Evolutionary conservation across 805 yeast genomes (phyloP).

Genomic region (Candida nemodendra): DNA sequence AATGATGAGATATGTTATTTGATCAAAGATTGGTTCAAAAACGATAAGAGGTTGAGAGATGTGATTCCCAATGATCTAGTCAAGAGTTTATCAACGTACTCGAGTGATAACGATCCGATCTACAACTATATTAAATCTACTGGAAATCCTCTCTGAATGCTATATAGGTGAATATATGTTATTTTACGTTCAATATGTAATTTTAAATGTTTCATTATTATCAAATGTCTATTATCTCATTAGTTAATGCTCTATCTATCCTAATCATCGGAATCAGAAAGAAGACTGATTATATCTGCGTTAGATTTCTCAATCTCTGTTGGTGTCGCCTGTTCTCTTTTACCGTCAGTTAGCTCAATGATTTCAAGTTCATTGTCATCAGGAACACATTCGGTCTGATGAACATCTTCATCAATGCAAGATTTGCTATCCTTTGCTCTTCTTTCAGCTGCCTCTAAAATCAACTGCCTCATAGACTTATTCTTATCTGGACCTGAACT

Average conservation of each 20-base stretch:
- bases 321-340: conserved; percentile 8
- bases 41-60: conserved; percentile 63
- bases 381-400: conserved; percentile 37
- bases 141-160: conserved; percentile 33
- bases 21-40: conserved; percentile 64
- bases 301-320: conserved; percentile 1
- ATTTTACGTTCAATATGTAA: no score
- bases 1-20: conserved; percentile 61
- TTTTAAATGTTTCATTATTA: background rate
- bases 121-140: conserved; percentile 42
- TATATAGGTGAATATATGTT: background rate
- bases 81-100: conserved; percentile 44
- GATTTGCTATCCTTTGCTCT: conserved; percentile 52
- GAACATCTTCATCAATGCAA: conserved; percentile 36
- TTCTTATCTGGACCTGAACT: conserved; percentile 2
- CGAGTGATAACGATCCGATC: conserved; percentile 58
- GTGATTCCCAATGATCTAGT: conserved; percentile 48
- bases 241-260: no score
- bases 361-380: conserved; percentile 44
- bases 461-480: conserved; percentile 40
- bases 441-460: conserved; percentile 62
- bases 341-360: conserved; percentile 26
- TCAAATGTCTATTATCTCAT: no score
- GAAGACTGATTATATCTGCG: conserved; percentile 12
- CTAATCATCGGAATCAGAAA: conserved; percentile 6